Conservation (phyloP, 768 basidiomycete genomes). For the Mycena metata region DNA sequence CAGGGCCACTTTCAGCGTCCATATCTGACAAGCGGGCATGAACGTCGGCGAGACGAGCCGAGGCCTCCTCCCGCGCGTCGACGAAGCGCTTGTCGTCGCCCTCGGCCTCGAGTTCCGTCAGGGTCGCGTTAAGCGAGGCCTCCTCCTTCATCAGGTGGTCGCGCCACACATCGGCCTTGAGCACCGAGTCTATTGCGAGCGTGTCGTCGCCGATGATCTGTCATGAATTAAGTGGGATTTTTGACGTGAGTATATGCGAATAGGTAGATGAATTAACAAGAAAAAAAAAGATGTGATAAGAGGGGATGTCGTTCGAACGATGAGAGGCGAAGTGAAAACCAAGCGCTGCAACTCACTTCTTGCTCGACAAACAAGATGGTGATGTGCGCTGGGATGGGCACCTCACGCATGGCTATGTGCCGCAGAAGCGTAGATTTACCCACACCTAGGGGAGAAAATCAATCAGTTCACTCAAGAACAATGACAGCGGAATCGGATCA, state of each 20-base stretch:
- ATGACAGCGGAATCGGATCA: not conserved
- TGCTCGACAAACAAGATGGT: slow-evolving; percentile 99
- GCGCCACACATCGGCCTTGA: slow-evolving; percentile 99
- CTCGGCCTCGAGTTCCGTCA: slow-evolving; percentile 79
- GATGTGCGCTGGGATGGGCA: slow-evolving; percentile 94
- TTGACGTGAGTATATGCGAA: no score
- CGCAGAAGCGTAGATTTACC: slow-evolving; percentile 97
- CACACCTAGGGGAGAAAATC: slow-evolving; percentile 66
- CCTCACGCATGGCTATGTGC: slow-evolving; percentile 94
- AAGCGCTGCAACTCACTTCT: slow-evolving; percentile 67
- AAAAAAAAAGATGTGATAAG: slow-evolving; percentile 7
- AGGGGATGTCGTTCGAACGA: no score
- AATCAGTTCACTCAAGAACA: not conserved
- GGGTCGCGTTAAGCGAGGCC: slow-evolving; percentile 74
- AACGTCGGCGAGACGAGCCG: slow-evolving; percentile 86
- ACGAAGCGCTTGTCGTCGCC: slow-evolving; percentile 85
- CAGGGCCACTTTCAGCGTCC: slow-evolving; percentile 98
- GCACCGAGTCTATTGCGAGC: slow-evolving; percentile 89
- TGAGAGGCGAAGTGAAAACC: no score
- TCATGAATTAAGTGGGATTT: not conserved
- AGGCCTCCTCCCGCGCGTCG: slow-evolving; percentile 88
- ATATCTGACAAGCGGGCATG: slow-evolving; percentile 95
- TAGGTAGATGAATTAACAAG: not conserved
- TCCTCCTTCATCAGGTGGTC: slow-evolving; percentile 94
- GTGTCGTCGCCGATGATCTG: slow-evolving; percentile 96